Conservation (phyloP, 441 rosid genomes). For the Flueggea neowawraea region DNA sequence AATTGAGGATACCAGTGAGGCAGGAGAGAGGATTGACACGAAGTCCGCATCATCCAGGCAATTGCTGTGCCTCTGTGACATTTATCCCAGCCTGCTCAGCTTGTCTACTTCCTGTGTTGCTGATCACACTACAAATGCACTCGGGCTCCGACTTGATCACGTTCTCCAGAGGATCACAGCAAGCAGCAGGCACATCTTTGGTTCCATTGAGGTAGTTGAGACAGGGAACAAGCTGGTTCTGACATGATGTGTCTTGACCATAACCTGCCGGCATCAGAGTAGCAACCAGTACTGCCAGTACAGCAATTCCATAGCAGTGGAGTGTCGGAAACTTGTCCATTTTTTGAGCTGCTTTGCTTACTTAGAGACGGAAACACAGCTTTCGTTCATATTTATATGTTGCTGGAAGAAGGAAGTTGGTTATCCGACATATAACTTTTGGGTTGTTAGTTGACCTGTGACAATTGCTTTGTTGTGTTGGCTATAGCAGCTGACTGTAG, state of each 20-base stretch:
- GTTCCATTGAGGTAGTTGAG: slow-evolving; percentile 53
- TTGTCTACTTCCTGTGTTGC: slow-evolving; percentile 44
- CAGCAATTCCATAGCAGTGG: not conserved
- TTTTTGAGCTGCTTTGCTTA: not conserved
- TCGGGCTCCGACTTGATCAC: slow-evolving; percentile 52
- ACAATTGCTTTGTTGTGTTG: no score
- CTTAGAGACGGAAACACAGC: no score
- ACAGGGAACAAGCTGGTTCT: slow-evolving; percentile 67
- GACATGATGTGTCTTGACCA: slow-evolving; percentile 33
- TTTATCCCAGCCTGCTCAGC: slow-evolving; percentile 68
- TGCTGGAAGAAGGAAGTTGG: slow-evolving; percentile 15
- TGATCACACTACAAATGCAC: slow-evolving; percentile 63
- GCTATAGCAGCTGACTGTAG: not conserved
- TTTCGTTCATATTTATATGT: not conserved
- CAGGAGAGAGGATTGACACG: slow-evolving; percentile 64
- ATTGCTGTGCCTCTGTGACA: slow-evolving; percentile 54
- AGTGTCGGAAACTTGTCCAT: no score
- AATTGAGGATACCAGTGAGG: slow-evolving; percentile 23
- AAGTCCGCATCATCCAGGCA: slow-evolving; percentile 74
- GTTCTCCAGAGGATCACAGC: slow-evolving; percentile 67
- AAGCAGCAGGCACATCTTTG: slow-evolving; percentile 46
- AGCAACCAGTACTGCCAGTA: not conserved
- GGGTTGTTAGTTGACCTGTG: slow-evolving; percentile 9
- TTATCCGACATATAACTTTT: slow-evolving; percentile 19
- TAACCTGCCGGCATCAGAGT: slow-evolving; percentile 1